phyloP scores from a whole-genome alignment of 139 green algal species.

The Tetradesmus obliquus region DNA sequence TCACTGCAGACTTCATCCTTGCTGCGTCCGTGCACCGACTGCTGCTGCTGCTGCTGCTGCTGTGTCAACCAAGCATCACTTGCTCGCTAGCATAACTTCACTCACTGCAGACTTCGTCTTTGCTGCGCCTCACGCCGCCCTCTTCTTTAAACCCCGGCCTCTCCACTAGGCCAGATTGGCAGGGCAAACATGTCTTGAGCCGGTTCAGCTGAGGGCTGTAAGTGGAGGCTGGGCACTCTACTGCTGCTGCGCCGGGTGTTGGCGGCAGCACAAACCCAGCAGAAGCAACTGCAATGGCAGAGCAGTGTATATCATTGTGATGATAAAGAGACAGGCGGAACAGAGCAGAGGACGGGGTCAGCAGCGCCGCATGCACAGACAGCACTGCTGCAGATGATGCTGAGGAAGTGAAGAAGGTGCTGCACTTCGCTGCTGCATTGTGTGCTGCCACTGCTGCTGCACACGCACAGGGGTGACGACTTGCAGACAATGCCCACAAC shows the following conservation, averaged over 20 bases:
- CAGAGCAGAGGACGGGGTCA: neutral
- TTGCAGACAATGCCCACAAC: no score
- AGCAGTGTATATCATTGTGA: no score
- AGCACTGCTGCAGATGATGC: no score
- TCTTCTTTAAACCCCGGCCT: neutral
- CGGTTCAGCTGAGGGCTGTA: neutral
- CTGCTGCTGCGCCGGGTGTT: neutral
- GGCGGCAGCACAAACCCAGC: neutral
- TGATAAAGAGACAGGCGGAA: neutral
- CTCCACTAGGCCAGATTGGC: neutral
- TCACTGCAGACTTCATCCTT: no score
- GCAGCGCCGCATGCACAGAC: no score
- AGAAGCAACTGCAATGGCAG: neutral
- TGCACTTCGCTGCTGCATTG: neutral
- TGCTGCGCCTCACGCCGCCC: neutral
- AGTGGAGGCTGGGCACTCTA: neutral
- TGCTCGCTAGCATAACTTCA: neutral
- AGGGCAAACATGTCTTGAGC: conserved; percentile 1
- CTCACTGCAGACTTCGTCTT: neutral
- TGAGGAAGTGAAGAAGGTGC: neutral
- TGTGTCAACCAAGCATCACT: no score
- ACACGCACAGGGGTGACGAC: no score
- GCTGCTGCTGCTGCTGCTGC: neutral
- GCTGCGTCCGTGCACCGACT: no score
- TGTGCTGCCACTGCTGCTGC: no score